These are phyloP conservation scores for Henckelia pumila DNA, from an alignment of 257 asterid species.

Conservation along the genomic window DNA sequence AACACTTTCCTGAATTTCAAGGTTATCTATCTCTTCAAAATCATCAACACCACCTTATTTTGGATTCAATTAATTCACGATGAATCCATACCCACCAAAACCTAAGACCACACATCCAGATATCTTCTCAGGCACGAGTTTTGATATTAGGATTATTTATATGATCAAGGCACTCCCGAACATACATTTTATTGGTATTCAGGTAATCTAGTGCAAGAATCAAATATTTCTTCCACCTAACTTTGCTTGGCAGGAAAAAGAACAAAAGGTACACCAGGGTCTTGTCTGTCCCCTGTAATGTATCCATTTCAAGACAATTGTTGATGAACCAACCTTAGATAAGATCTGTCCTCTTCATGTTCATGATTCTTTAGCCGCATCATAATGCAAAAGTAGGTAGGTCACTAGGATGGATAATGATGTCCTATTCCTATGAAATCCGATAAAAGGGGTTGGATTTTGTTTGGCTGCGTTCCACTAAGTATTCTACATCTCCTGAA, in stretches of 20 bases:
- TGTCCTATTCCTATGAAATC: background rate
- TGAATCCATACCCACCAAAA: too few species aligned
- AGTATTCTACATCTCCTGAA: too few species aligned
- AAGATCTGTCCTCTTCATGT: background rate
- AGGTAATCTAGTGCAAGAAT: background rate
- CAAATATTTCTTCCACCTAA: slow-evolving; percentile 32
- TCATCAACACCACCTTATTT: background rate
- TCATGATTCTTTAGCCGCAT: background rate
- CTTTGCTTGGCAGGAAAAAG: slow-evolving; percentile 24
- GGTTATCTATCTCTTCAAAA: background rate
- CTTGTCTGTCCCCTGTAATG: slow-evolving; percentile 17
- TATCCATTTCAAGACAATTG: slow-evolving; percentile 1
- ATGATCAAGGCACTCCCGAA: background rate
- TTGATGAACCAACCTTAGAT: background rate
- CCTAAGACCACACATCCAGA: background rate
- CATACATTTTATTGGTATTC: background rate
- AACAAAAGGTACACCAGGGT: slow-evolving; percentile 16
- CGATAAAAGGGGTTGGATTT: background rate
- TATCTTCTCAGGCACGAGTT: background rate
- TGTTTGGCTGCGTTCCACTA: background rate
- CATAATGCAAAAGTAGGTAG: background rate
- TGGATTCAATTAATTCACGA: too few species aligned
- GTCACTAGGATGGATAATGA: slow-evolving; percentile 3
- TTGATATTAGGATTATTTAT: background rate
- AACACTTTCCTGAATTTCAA: background rate